These are phyloP conservation scores for Telopea speciosissima DNA, from an alignment of 177 flowering plant species.

Conservation along the genomic window DNA sequence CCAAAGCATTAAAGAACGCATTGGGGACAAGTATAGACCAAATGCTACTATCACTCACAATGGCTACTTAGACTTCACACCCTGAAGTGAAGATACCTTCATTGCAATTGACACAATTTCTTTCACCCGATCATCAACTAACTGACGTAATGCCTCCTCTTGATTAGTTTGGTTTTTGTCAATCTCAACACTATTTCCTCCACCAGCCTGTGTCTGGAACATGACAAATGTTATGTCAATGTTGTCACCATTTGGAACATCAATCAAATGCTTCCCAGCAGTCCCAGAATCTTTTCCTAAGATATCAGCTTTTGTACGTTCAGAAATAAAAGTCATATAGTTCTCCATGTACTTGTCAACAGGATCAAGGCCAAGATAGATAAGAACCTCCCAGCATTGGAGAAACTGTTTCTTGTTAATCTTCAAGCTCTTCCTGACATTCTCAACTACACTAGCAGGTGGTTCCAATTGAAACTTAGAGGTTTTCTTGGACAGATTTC, in stretches of 20 bases:
- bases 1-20: not conserved
- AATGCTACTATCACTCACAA: not conserved
- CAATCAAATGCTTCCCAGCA: constrained; percentile 53
- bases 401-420: constrained; percentile 84
- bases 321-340: constrained; percentile 41
- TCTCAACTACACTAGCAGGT: constrained; percentile 40
- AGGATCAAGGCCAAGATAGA: constrained; percentile 63
- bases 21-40: too few species aligned
- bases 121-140: constrained; percentile 72
- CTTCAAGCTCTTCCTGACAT: constrained; percentile 55
- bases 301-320: constrained; percentile 46
- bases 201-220: constrained; percentile 42
- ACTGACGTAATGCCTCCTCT: constrained; percentile 65
- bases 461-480: constrained; percentile 38
- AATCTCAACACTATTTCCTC: constrained; percentile 26
- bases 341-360: constrained; percentile 51
- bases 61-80: not conserved
- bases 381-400: constrained; percentile 88
- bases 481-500: constrained; percentile 49
- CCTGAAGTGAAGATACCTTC: constrained; percentile 35
- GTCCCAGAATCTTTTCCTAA: constrained; percentile 67
- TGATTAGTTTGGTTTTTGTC: constrained; percentile 40
- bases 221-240: constrained; percentile 73
- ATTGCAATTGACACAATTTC: constrained; percentile 53
- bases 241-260: constrained; percentile 59